Conservation (phyloP, 2,329 filamentous ascomycete genomes). For the Aspergillus caelatus region DNA sequence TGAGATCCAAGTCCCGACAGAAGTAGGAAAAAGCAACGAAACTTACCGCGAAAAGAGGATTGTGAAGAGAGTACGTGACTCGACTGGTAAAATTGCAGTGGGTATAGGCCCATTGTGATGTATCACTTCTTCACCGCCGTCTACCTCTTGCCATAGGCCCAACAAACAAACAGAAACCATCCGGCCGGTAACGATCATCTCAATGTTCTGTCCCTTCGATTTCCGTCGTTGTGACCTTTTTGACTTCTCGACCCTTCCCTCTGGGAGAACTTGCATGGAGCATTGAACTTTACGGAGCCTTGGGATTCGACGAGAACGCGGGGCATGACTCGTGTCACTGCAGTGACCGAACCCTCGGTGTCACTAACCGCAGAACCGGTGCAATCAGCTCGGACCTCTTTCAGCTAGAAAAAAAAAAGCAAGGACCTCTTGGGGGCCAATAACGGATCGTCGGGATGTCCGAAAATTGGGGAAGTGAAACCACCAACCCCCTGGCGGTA, state of each 20-base stretch:
- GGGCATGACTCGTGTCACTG: neutral
- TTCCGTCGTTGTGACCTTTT: neutral
- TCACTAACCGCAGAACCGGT: neutral
- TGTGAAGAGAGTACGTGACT: neutral
- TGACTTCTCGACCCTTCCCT: neutral
- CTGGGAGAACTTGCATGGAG: neutral
- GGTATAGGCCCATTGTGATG: neutral
- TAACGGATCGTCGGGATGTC: neutral
- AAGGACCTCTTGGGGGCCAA: neutral
- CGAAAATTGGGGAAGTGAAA: neutral
- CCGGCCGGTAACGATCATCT: neutral
- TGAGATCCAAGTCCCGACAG: neutral
- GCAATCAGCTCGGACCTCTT: neutral
- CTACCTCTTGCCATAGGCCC: neutral
- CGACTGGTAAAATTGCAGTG: neutral
- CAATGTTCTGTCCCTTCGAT: neutral
- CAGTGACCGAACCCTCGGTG: neutral
- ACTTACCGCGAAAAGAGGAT: neutral
- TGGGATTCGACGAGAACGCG: neutral
- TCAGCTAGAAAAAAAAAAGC: neutral
- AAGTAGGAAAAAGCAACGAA: neutral
- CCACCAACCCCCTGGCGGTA: neutral
- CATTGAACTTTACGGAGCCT: neutral
- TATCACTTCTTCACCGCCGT: slow-evolving; percentile 1
- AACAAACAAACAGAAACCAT: neutral